Conservation (phyloP, 768 basidiomycete genomes). For the Fibroporia radiculosa region DNA sequence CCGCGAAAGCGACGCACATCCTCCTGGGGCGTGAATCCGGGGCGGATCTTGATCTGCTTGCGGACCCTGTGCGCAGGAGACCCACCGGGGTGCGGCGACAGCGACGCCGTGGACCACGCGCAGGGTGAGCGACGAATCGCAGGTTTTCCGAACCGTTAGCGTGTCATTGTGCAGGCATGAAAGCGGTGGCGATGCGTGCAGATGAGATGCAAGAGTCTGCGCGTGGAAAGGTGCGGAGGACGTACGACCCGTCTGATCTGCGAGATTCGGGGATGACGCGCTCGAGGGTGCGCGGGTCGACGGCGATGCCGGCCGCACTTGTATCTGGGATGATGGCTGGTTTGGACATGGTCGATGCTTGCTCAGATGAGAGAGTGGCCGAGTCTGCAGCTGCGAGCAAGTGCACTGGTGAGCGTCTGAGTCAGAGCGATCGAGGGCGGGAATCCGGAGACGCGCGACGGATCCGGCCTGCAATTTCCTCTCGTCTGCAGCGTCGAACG, state of each 20-base stretch:
- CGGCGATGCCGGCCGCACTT: slow-evolving; percentile 67
- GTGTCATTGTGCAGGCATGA: not conserved
- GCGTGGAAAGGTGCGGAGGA: slow-evolving; percentile 1
- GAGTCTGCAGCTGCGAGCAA: not conserved
- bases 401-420: not conserved
- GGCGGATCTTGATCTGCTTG: slow-evolving; percentile 84
- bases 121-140: not conserved
- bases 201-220: not conserved
- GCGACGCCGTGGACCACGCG: not conserved
- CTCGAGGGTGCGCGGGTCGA: slow-evolving; percentile 81
- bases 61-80: no score
- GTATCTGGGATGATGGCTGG: slow-evolving; percentile 71
- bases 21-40: slow-evolving; percentile 92
- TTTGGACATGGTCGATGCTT: slow-evolving; percentile 47
- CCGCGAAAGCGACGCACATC: slow-evolving; percentile 84
- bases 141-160: not conserved
- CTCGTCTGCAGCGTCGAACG: not conserved
- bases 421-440: not conserved
- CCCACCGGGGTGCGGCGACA: slow-evolving; percentile 6
- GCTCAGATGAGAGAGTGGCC: not conserved
- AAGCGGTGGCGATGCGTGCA: not conserved
- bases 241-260: slow-evolving; percentile 82
- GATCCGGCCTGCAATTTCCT: not conserved
- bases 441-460: not conserved
- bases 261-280: slow-evolving; percentile 82